phyloP scores from a whole-genome alignment of 2,329 filamentous ascomycete genomes.

The Cercospora sp. region DNA sequence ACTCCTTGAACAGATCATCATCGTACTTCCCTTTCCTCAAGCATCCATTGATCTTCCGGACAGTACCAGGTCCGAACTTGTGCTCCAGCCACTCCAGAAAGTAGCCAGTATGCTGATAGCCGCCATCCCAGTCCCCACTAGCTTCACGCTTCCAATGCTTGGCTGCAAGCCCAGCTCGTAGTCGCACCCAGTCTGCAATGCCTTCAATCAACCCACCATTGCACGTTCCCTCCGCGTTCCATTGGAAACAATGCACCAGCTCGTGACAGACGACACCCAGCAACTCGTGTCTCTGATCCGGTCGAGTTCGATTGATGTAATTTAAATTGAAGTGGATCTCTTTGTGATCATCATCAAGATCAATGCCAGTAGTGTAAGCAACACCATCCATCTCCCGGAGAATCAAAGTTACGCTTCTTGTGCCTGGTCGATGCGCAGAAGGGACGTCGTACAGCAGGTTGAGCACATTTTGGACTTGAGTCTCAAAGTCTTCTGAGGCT shows the following conservation, averaged over 20 bases:
- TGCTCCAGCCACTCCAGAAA: conserved; percentile 84
- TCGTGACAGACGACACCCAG: conserved; percentile 85
- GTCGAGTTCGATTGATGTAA: conserved; percentile 60
- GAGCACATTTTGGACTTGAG: conserved; percentile 68
- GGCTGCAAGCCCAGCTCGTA: conserved; percentile 70
- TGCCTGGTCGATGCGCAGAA: conserved; percentile 54
- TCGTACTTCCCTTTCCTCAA: conserved; percentile 65
- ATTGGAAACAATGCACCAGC: conserved; percentile 92
- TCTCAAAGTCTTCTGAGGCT: conserved; percentile 60
- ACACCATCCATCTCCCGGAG: conserved; percentile 79
- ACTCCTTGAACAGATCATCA: conserved; percentile 48
- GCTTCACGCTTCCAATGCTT: conserved; percentile 74
- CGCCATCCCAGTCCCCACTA: conserved; percentile 74
- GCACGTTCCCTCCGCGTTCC: conserved; percentile 61
- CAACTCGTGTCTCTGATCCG: conserved; percentile 59
- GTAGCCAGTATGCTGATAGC: conserved; percentile 88
- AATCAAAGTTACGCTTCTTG: conserved; percentile 81
- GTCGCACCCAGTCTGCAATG: conserved; percentile 86
- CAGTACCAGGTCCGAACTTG: conserved; percentile 54
- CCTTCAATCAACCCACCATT: conserved; percentile 81
- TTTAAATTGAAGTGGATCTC: conserved; percentile 84
- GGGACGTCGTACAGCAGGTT: conserved; percentile 64
- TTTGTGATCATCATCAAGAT: conserved; percentile 83
- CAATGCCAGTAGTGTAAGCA: conserved; percentile 80
- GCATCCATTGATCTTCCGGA: conserved; percentile 64